Evolutionary conservation across 805 yeast species (phyloP), one percentile per base, ranked within the genome.

Genomic region (Yarrowia sp.): DNA sequence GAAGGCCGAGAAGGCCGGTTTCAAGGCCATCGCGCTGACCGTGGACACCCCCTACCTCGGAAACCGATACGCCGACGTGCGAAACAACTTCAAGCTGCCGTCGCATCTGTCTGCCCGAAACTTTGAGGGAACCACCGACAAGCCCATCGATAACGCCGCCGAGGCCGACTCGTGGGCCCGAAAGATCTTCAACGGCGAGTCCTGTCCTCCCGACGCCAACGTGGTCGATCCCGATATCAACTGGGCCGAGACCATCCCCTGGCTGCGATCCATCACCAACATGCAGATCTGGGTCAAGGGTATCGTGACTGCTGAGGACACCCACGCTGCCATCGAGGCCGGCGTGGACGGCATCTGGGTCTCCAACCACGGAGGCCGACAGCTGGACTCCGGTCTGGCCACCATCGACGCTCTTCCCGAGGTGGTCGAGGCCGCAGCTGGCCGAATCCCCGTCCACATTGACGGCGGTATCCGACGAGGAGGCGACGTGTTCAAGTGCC

Each of bases 341-440:
- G 89, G 89, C 0, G 83, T 86, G 45, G 83, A 84, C 49, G 93
- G 91, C 8, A 85, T 87, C 35, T 82, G 89, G 55, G 79, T 89
- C 15, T 87, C 92, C 12, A 89, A 89, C 74, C 92, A 89, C 75
- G 93, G 92, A 22, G 93, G 92, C 11, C 80, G 92, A 68, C 92
- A 89, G 74, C 79, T 89, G 56, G 93, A 89, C 72, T 85, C 83
- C 49, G 81, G 88, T 0, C 79, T 83, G 70, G 84, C 92, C 0
- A 86, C 91, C 1, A 79, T 89, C 19, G 92, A 89, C 74, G 85
- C 89, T 3, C 79, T 89, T 66, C 86, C 86, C 1, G 89, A 88
- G 70, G 83, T 86, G 12, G 79, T 76, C 4, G 74, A 69, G 35
- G 79, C 76, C 11, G 77, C 75, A n/a, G 61, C 69, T 19, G 81